Evolutionary conservation across 1,284 basidiomycete genomes (phyloP), one percentile per base, ranked within the genome.

Genomic region (Cryptococcus sp.): DNA sequence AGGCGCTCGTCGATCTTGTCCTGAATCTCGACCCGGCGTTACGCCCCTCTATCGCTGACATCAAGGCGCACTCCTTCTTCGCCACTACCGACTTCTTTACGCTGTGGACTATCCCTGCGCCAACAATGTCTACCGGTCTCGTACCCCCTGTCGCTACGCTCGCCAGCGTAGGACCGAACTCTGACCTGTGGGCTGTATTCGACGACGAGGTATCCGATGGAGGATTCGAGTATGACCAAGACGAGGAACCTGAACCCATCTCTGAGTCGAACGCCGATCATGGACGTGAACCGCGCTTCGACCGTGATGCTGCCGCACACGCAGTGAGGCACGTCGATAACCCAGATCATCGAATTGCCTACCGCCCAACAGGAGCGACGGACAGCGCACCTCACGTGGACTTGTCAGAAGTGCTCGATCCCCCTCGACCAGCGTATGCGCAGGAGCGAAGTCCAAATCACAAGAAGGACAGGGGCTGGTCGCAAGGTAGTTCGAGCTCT

Each of bases 51-150:
- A 83, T 82, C 3, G 76, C 78, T 47, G 84, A 85, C 11, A 84
- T 95, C 62, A 87, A 88, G 49, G 69, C 78, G 0, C 92, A 95
- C 69, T 82, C 86, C 0, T 95, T 94, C 79, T 91, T 95, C 66
- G 75, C 80, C 6, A 64, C 79, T 4, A 83, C 91, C 53, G 82
- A 85, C 58, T 96, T 90, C 86, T 75, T 80, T 5, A 84, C 82
- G 0, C 80, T 96, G 3, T 96, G 93, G 92, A 85, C 83, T 1
- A 59, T 68, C 17, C 67, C 73, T 5, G 77, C 78, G 7, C 80
- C 81, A 1, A 46, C 61, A 5, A 76, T 81, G 46, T 60, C 67
- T 16, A 80, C 81, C 0, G 82, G 82, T 6, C 63, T 80, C 22
- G 62, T 61, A 2, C 63, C 65, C 2, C 74, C 76, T 1, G 53